Conservation (phyloP, 805 yeast genomes). For the Teunomyces tritomae region DNA sequence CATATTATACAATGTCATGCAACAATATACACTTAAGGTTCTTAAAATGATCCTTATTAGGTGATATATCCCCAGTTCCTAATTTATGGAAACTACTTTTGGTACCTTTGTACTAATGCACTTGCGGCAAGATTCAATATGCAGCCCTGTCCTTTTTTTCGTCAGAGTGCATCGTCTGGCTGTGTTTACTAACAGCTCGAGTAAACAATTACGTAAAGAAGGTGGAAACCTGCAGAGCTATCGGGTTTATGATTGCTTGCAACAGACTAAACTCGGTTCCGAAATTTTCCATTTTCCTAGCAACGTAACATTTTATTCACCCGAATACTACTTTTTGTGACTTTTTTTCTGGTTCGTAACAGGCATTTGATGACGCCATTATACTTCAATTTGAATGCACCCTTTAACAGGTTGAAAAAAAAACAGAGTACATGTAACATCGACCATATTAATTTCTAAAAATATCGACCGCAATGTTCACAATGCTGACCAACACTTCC, state of each 20-base stretch:
- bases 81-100: neutral
- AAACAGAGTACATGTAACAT: neutral
- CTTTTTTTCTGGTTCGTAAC: neutral
- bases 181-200: neutral
- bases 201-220: neutral
- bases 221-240: neutral
- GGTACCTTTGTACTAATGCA: neutral
- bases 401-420: neutral
- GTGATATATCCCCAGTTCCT: neutral
- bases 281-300: too few species aligned
- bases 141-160: neutral
- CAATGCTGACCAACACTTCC: constrained; percentile 83
- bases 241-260: neutral
- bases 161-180: neutral
- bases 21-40: too few species aligned
- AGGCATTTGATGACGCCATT: too few species aligned
- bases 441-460: constrained; percentile 16
- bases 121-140: neutral
- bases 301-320: neutral
- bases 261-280: neutral
- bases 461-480: constrained; percentile 70
- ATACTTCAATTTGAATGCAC: too few species aligned
- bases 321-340: neutral
- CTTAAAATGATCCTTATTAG: too few species aligned
- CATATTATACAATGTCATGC: neutral